Base-by-base conservation (phyloP, 306 rosid genomes). In the Corylus avellana region DNA sequence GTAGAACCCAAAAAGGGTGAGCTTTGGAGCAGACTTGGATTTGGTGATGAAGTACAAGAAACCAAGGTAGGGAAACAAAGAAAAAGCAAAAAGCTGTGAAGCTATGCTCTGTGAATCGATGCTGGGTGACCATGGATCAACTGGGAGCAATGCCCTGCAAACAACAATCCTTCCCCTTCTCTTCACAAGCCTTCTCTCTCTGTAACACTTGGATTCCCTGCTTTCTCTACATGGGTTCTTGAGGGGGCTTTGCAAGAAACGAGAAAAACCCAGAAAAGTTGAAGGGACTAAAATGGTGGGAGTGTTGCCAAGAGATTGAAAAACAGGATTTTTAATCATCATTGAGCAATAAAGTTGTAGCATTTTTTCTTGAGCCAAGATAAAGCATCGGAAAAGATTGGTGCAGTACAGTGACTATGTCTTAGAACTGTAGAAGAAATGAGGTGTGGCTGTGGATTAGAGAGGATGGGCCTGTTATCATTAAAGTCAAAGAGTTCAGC, bases 81-180 rank as follows among this genome's bases (percentile, higher is more conserved):
- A 95, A 70, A 87, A 72, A 0, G 98, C 98, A 59, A 95, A 95
- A 35, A 95, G 83, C 86, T 91, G 97, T 4, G 98, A 79, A 78
- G 98, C 97, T 72, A 95, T 85, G 84, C 97, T 91, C 85, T 92
- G 86, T 37, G 98, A 93, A 75, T 93, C 93, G 69, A 93, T 77
- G 81, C 76, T 77, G 72, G 99, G 97, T 16, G 97, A 92, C 98
- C 99, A 94, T 72, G 98, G 95, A 83, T 94, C 97, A 75, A 94
- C 90, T 2, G 90, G 92, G 7, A 91, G 71, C 12, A 92, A 78
- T 22, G 88, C 85, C 54, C 79, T 87, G 25, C 86, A 91, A 6
- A 83, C 88, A 8, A 83, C 88, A 73, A 75, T 76, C 69, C 82
- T 84, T 67, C 77, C 57, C 80, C 87, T 83, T 55, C 75, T 78